Percentiles rank a stretch among this genome's conserved stretches.
phyloP scores from a whole-genome alignment of 2,329 filamentous ascomycete genomes.

The Calonectria naviculata region DNA sequence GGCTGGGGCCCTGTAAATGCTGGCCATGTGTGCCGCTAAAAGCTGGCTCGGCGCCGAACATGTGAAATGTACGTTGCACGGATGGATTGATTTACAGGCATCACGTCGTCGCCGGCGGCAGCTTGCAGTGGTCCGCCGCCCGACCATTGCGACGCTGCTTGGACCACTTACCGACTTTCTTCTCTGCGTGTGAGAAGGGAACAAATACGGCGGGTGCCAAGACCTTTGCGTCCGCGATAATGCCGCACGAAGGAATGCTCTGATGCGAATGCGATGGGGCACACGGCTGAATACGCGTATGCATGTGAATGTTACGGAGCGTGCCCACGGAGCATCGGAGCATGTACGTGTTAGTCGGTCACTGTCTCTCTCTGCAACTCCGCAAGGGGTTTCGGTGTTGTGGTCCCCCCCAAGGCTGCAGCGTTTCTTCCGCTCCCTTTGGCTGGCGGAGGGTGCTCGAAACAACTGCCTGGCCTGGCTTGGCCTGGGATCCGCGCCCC shows the following conservation, averaged over 20 bases:
- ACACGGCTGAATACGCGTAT: neutral
- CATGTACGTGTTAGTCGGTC: no score
- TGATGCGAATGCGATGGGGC: neutral
- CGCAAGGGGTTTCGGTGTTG: neutral
- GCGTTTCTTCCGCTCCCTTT: neutral
- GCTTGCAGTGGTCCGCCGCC: neutral
- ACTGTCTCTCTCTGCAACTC: neutral
- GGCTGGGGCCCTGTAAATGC: neutral
- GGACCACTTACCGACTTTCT: neutral
- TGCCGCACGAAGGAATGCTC: conserved; percentile 4
- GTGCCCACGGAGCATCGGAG: neutral
- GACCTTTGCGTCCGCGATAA: conserved; percentile 10
- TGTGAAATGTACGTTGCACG: no score
- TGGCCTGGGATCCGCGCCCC: neutral
- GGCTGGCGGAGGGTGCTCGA: neutral
- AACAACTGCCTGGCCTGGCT: neutral
- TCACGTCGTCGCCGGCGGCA: neutral
- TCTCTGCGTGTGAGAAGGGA: neutral
- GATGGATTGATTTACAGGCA: no score
- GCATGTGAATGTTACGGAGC: neutral
- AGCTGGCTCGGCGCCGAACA: no score
- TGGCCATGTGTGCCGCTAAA: neutral
- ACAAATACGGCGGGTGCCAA: neutral
- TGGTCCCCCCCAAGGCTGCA: neutral
- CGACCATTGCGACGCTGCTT: neutral